These are phyloP conservation scores for Mucor velutinosus DNA, from an alignment of 371 early-diverging fungal species.

Conservation along the genomic window DNA sequence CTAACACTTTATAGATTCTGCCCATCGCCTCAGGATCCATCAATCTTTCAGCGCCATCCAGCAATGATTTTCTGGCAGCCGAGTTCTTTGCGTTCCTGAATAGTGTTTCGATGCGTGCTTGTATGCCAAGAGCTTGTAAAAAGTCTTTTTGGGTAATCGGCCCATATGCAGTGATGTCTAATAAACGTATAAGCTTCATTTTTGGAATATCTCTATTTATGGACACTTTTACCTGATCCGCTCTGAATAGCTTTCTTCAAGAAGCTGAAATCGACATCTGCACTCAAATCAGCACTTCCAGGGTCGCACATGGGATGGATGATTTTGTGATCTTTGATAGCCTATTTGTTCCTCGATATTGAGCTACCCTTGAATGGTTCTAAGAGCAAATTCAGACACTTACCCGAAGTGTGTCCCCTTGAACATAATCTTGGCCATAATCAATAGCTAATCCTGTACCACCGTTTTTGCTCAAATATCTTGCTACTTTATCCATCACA, in stretches of 20 bases:
- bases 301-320: slow-evolving; percentile 76
- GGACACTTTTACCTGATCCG: slow-evolving; percentile 34
- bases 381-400: not conserved
- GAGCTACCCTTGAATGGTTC: not conserved
- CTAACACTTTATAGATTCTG: slow-evolving; percentile 76
- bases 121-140: slow-evolving; percentile 85
- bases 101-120: slow-evolving; percentile 72
- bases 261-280: slow-evolving; percentile 90
- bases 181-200: not conserved
- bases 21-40: slow-evolving; percentile 80
- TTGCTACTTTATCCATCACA: slow-evolving; percentile 64
- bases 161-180: slow-evolving; percentile 58
- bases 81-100: slow-evolving; percentile 57
- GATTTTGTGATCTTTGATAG: slow-evolving; percentile 84
- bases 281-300: slow-evolving; percentile 89
- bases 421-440: slow-evolving; percentile 85
- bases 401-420: slow-evolving; percentile 84
- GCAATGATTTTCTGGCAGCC: slow-evolving; percentile 60
- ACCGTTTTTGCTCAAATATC: slow-evolving; percentile 59
- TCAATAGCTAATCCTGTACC: slow-evolving; percentile 88
- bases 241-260: slow-evolving; percentile 63
- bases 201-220: slow-evolving; percentile 15
- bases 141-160: slow-evolving; percentile 86
- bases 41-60: slow-evolving; percentile 74
- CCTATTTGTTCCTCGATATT: slow-evolving; percentile 50